Conservation (phyloP, 768 basidiomycete genomes). For the Russula sp. region DNA sequence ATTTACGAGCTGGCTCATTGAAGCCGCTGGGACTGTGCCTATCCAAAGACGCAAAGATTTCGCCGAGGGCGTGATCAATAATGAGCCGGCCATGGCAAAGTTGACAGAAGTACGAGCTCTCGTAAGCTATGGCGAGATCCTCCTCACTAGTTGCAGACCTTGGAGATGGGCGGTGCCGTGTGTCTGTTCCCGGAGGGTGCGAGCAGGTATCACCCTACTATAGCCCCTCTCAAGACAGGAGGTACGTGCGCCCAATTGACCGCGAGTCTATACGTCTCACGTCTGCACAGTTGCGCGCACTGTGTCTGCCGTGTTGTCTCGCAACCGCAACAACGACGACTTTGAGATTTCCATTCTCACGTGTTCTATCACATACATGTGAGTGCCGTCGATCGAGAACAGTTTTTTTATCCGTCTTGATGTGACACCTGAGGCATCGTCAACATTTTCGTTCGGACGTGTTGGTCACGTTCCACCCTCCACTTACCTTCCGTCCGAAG, state of each 20-base stretch:
- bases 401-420: conserved; percentile 9
- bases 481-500: conserved; percentile 64
- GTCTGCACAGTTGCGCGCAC: conserved; percentile 60
- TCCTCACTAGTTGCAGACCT: conserved; percentile 41
- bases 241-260: conserved; percentile 37
- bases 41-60: conserved; percentile 73
- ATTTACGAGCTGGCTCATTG: conserved; percentile 88
- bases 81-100: conserved; percentile 59
- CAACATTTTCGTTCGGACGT: conserved; percentile 88
- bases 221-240: conserved; percentile 84
- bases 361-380: conserved; percentile 83
- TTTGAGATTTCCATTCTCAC: conserved; percentile 71
- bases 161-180: conserved; percentile 71
- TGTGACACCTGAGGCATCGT: conserved; percentile 50
- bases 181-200: conserved; percentile 85
- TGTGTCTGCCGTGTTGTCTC: conserved; percentile 68
- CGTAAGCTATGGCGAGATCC: conserved; percentile 13
- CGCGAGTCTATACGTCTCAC: neutral
- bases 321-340: conserved; percentile 57
- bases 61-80: conserved; percentile 50
- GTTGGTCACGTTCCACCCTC: conserved; percentile 72
- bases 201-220: conserved; percentile 80
- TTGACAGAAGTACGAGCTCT: conserved; percentile 51
- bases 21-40: conserved; percentile 82
- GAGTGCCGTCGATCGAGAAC: conserved; percentile 18